Base-by-base conservation (phyloP, 352 stramenopile species). In the Blastocystis sp. region DNA sequence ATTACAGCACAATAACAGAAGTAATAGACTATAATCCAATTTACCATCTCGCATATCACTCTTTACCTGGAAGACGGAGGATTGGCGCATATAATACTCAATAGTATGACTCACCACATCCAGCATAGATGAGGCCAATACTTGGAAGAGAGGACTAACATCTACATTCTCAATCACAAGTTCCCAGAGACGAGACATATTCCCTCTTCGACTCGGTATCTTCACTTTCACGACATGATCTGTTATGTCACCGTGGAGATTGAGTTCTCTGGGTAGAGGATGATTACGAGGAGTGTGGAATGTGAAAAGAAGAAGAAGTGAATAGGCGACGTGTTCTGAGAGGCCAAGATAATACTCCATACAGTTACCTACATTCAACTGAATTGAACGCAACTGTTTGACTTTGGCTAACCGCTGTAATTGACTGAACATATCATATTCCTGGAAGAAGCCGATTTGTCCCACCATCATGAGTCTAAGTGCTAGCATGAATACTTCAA, bases 1-100 rank as follows among this genome's bases (percentile, higher is more conserved):
- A 42, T 66, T 44, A 15, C 58, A 37, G 33, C 73, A 84, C 1
- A 84, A 24, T 37, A 60, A 30, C 42, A 58, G 30, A 0, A 84
- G 51, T 15, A 84, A 30, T 27, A 84, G 73, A 53, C 44, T 66
- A 42, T 84, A 84, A 44, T 84, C 73, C 13, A 58, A 19, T 35
- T 64, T 19, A 11, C 73, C 73, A 9, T 24, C 51, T 22, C 19
- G 5, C 9, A 84, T 0, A 19, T 35, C 27, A 5, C 48, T n/a
- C 19, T 44, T 30, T n/a, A 84, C 13, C 51, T 62, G 35, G 17
- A 7, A 54, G 30, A 60, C 53, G 7, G 40, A 13, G 13, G 19
- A 24, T 33, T 30, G 57, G 6, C 54, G 44, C 73, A 68, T 40
- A 11, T 33, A 44, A 35, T 37, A 84, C 6, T 54, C 48, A 30